Evolutionary conservation across 2,329 filamentous ascomycete species (phyloP).

Genomic region (Aureobasidium sp.): DNA sequence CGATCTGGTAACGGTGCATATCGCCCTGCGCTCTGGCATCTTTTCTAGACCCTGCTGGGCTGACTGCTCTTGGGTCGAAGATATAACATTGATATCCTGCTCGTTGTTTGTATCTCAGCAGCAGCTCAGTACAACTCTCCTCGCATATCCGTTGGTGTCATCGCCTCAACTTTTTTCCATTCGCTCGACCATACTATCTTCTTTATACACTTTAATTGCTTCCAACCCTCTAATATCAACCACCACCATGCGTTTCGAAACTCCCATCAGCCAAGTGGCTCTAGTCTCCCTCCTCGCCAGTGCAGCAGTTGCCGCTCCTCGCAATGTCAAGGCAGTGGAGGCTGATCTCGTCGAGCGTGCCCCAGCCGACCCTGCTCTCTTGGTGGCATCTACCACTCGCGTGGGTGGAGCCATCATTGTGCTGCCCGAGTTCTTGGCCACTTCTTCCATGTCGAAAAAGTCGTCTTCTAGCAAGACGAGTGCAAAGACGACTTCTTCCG

Average conservation of each 20-base stretch:
- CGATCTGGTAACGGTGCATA: constrained; percentile 2
- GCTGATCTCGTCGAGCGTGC: background rate
- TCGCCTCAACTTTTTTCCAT: background rate
- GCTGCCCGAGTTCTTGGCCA: constrained; percentile 2
- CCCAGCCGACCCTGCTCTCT: background rate
- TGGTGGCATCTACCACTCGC: constrained; percentile 3
- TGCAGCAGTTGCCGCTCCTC: constrained; percentile 2
- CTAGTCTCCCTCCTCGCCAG: constrained; percentile 2
- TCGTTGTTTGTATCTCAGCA: background rate
- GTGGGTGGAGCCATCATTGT: background rate
- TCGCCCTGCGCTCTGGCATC: background rate
- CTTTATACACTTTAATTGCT: background rate
- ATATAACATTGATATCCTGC: background rate
- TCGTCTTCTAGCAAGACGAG: constrained; percentile 1
- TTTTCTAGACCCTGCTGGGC: background rate
- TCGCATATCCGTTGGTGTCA: background rate
- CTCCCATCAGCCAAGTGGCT: constrained; percentile 8
- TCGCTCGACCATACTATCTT: background rate
- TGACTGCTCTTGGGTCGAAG: background rate
- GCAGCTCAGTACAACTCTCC: background rate
- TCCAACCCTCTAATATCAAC: background rate
- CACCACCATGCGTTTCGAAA: constrained; percentile 6
- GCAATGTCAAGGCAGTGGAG: background rate
- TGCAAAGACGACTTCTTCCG: background rate
- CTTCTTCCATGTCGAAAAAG: background rate